Evolutionary conservation across 352 stramenopile species (phyloP).

Genomic region (Phytophthora foliorum): DNA sequence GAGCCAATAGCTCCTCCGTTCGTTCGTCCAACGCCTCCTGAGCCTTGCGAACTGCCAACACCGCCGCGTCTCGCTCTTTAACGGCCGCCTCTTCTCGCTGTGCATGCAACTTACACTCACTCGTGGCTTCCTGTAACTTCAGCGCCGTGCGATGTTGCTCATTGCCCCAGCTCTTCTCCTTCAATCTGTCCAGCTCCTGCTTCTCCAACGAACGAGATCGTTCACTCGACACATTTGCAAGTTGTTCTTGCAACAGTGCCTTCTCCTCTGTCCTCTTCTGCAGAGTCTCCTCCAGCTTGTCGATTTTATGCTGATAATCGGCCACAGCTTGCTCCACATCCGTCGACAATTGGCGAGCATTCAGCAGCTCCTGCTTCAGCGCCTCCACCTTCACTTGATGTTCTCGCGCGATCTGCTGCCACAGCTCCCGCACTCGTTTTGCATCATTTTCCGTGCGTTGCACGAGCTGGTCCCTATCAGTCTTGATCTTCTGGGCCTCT

Average conservation of each 20-base stretch:
- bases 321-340: slow-evolving; percentile 29
- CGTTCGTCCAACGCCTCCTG: slow-evolving; percentile 49
- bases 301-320: slow-evolving; percentile 40
- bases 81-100: slow-evolving; percentile 59
- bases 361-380: slow-evolving; percentile 54
- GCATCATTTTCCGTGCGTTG: slow-evolving; percentile 79
- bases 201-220: slow-evolving; percentile 42
- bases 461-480: slow-evolving; percentile 69
- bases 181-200: slow-evolving; percentile 47
- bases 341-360: slow-evolving; percentile 34
- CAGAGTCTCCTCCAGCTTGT: slow-evolving; percentile 49
- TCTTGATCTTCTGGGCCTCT: slow-evolving; percentile 49
- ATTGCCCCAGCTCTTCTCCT: slow-evolving; percentile 44
- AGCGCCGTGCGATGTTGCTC: slow-evolving; percentile 43
- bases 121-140: slow-evolving; percentile 56
- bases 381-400: slow-evolving; percentile 66
- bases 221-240: slow-evolving; percentile 43
- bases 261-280: slow-evolving; percentile 51
- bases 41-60: slow-evolving; percentile 38
- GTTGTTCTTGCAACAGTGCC: slow-evolving; percentile 46
- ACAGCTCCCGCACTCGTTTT: slow-evolving; percentile 77
- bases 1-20: slow-evolving; percentile 56
- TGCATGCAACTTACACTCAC: slow-evolving; percentile 46
- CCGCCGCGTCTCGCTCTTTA: slow-evolving; percentile 58
- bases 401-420: slow-evolving; percentile 79